These are phyloP conservation scores for Echria macrotheca DNA, from an alignment of 495 filamentous ascomycete genomes.

Conservation along the genomic window DNA sequence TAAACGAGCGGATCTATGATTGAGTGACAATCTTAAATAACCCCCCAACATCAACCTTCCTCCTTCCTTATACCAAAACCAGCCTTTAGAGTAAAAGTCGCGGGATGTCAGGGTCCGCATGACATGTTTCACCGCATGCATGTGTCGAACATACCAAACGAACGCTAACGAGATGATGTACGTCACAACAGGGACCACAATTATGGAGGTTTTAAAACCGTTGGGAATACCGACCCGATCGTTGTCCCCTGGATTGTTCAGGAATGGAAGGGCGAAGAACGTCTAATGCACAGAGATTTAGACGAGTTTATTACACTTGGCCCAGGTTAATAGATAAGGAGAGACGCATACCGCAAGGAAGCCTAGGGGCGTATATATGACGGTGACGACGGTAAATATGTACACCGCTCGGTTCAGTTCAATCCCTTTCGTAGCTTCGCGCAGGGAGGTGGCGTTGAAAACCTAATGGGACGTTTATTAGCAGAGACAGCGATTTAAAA, in stretches of 20 bases:
- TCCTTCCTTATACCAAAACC: too few relatives aligned
- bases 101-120: too few relatives aligned
- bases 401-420: slow-evolving; percentile 11
- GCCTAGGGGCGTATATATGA: slow-evolving; percentile 6
- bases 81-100: too few relatives aligned
- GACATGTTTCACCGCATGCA: too few relatives aligned
- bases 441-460: slow-evolving; percentile 13
- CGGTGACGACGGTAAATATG: slow-evolving; percentile 12
- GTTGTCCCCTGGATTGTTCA: not conserved
- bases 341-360: slow-evolving; percentile 8
- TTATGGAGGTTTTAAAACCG: not conserved
- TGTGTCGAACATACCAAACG: not conserved
- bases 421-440: slow-evolving; percentile 9
- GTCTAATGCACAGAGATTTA: not conserved
- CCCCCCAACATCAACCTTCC: too few relatives aligned
- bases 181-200: not conserved
- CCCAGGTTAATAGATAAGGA: not conserved
- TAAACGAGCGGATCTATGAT: too few relatives aligned
- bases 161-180: not conserved
- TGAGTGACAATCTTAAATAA: too few relatives aligned
- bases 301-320: not conserved
- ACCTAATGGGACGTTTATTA: not conserved
- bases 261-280: slow-evolving; percentile 1
- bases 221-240: not conserved
- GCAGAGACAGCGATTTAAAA: too few relatives aligned